Base-by-base conservation (phyloP, 768 basidiomycete genomes). In the Hygrophoropsis aurantiaca region DNA sequence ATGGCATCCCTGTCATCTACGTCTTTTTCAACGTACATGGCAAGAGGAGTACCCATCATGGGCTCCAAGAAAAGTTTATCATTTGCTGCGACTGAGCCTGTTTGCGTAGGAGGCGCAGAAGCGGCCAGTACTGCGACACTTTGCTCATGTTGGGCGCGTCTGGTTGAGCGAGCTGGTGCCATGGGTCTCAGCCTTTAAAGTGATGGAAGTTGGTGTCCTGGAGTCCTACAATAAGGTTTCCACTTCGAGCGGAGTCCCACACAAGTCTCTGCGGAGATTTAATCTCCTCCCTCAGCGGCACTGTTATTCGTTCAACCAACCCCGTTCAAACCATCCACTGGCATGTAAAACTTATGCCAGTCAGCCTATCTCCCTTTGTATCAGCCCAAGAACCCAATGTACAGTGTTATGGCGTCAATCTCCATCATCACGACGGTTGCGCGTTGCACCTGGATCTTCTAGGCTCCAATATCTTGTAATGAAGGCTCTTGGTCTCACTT, bases 1-100 rank as follows among this genome's bases (percentile, higher is more conserved):
- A 93, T 69, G 44, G 65, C 54, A 15, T 85, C 81, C 58, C 80
- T 80, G 68, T 90, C 82, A 18, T 78, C 73, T 18, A 92, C 85
- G 47, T 91, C 88, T 55, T 88, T 86, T 57, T 90, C 87, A 58
- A 93, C 74, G 68, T 86, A 93, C 51, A 91, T 74, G 19, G 77
- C 68, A 42, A 92, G 75, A 2, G 88, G 82, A 1, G 74, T 80
- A 57, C 90, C 90, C 65, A 89, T 78, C 79, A 88, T 84, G 56
- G 86, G 87, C 62, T 93, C 90, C 41, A 90, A 71, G 60, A 93
- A 93, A 46, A 92, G 74, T 51, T 68, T 64, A 56, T 65, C 71
- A 37, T 68, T 60, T 20, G 64, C 0, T 0, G 56, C 49, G 16
- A 38, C 16, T 7, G 36, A 16, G 7, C 27, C 27, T 6, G 7